A percentile compares a stretch with the other conserved stretches of the same genome.
These are phyloP conservation scores for Plantago rigida DNA, from an alignment of 305 asterid species.

Conservation along the genomic window DNA sequence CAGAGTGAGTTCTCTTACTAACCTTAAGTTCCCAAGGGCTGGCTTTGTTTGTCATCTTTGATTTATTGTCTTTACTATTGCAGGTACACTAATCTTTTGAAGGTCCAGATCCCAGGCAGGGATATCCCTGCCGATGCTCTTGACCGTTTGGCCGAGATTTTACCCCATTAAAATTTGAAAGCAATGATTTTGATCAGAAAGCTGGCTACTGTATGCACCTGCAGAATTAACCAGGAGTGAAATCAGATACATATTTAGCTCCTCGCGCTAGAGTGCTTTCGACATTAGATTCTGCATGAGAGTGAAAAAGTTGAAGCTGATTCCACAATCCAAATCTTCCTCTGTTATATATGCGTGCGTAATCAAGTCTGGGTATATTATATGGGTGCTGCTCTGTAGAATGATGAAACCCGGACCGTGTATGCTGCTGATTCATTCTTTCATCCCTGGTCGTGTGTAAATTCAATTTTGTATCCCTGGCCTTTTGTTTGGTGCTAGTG, in stretches of 20 bases:
- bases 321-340: too few relatives aligned
- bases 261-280: too few relatives aligned
- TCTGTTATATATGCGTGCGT: not conserved
- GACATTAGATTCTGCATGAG: too few relatives aligned
- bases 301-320: too few relatives aligned
- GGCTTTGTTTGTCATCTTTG: not conserved
- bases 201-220: too few relatives aligned
- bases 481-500: not conserved
- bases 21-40: constrained; percentile 4
- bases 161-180: constrained; percentile 33
- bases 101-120: constrained; percentile 83
- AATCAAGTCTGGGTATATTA: not conserved
- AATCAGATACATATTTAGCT: too few relatives aligned
- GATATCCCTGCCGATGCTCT: constrained; percentile 80
- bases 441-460: constrained; percentile 5
- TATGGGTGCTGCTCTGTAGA: constrained; percentile 4
- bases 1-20: constrained; percentile 56
- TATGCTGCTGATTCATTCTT: not conserved
- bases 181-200: not conserved
- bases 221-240: too few relatives aligned
- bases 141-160: constrained; percentile 58
- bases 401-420: constrained; percentile 1
- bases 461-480: constrained; percentile 12
- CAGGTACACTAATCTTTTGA: constrained; percentile 71
- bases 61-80: constrained; percentile 15